Percentiles rank a stretch among this genome's conserved stretches.
Evolutionary conservation across 2,329 filamentous ascomycete species (phyloP).

Genomic region (Catunica adiposa): DNA sequence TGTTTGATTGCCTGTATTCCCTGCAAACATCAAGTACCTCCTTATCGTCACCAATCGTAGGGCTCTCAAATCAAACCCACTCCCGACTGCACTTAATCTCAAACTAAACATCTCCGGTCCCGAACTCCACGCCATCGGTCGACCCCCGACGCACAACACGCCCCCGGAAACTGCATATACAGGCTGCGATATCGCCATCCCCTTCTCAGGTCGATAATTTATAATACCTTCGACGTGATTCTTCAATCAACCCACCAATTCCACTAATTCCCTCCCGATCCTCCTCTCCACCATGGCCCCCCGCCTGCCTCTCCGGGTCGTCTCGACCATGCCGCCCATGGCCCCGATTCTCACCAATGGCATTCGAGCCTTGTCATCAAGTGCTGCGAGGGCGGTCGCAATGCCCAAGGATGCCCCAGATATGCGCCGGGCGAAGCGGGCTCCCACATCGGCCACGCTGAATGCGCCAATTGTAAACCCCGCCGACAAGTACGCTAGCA

Average conservation of each 20-base stretch:
- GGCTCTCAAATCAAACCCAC: background rate
- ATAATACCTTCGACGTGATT: no score
- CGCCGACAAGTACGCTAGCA: slow-evolving; percentile 78
- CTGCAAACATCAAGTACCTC: background rate
- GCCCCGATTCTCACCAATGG: background rate
- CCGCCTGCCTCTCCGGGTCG: slow-evolving; percentile 18
- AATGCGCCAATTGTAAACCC: slow-evolving; percentile 75
- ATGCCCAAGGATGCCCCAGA: slow-evolving; percentile 47
- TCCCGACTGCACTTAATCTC: background rate
- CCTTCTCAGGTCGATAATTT: background rate
- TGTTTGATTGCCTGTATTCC: background rate
- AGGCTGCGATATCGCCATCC: background rate
- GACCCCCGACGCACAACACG: background rate
- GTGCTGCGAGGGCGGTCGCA: slow-evolving; percentile 33
- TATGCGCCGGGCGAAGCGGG: slow-evolving; percentile 47
- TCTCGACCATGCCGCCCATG: background rate
- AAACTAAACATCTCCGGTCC: background rate
- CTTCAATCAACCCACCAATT: background rate
- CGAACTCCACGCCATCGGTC: background rate
- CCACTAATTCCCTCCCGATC: background rate
- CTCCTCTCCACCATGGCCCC: slow-evolving; percentile 14
- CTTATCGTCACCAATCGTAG: background rate
- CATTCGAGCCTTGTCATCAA: slow-evolving; percentile 21
- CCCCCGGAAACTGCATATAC: background rate
- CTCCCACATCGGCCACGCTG: slow-evolving; percentile 40